Conservation (phyloP, 2,329 filamentous ascomycete species). For the Fusarium liriodendri region DNA sequence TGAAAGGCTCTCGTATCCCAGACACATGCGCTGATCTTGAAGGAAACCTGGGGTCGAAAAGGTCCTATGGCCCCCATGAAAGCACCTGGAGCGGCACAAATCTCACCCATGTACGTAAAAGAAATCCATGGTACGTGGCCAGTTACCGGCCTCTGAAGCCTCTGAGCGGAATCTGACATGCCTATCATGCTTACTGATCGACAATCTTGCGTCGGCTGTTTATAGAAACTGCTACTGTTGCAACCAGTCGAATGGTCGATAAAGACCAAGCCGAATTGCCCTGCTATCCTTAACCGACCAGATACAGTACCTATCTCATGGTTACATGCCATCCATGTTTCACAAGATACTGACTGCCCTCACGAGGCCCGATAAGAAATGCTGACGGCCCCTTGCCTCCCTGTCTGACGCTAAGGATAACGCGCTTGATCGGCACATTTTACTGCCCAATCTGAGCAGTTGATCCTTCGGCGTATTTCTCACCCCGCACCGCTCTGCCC, state of each 20-base stretch:
- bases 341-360: neutral
- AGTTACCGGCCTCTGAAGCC: neutral
- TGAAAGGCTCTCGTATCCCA: neutral
- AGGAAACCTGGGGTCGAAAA: neutral
- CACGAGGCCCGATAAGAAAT: neutral
- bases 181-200: neutral
- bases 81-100: neutral
- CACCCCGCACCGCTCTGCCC: neutral
- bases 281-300: neutral
- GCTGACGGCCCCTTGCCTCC: neutral
- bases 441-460: neutral
- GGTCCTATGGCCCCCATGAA: neutral
- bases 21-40: neutral
- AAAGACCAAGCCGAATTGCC: neutral
- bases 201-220: neutral
- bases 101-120: neutral
- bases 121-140: neutral
- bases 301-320: neutral
- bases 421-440: neutral
- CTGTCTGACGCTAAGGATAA: neutral
- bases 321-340: neutral
- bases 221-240: neutral
- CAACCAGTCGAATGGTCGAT: neutral
- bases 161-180: neutral
- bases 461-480: neutral